Evolutionary conservation across 495 filamentous ascomycete species (phyloP), one percentile per base, ranked within the genome.

Genomic region (Penicillium paradoxum): DNA sequence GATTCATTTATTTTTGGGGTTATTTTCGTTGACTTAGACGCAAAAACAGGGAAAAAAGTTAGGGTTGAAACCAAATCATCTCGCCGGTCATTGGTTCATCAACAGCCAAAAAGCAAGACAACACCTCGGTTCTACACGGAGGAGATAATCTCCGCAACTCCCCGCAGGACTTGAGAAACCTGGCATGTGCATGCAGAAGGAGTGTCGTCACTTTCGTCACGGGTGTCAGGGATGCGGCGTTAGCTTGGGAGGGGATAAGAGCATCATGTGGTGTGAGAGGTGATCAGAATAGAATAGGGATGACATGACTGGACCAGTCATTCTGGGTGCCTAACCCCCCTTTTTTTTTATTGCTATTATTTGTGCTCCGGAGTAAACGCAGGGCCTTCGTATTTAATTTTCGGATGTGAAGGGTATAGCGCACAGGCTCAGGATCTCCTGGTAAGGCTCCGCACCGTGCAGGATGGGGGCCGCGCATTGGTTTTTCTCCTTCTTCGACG

Each of bases 401-500:
- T 45, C 18, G 7, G 43, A 21, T 22, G n/a, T 8, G 22, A 49
- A 27, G 10, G 32, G 15, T 38, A 29, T 42, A 56, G 59, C 45
- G 40, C 55, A 58, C 24, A 53, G 49, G 42, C 51, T 53, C 49
- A 30, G 6, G 46, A 30, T 48, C 30, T 22, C 27, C 29, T 46
- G 27, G 29, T 48, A 48, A 24, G 45, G 45, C 45, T 48, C 45
- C 53, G 50, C 45, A 55, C 56, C 55, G 53, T 64, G 46, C 56
- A 62, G 41, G 39, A 59, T 57, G 53, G 46, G 55, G 49, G n/a
- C 43, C 44, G 48, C 48, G 40, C 40, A 51, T 37, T 44, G 36
- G 4, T 45, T 47, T 19, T 54, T 50, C 40, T 32, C 21, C 30
- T 38, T 8, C 11, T 46, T 46, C 30, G n/a, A 41, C 36, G 15